Percentiles rank a stretch among this genome's conserved stretches.
Evolutionary conservation across 108 stramenopile species (phyloP).

Genomic region (Fistulifera pelliculosa): DNA sequence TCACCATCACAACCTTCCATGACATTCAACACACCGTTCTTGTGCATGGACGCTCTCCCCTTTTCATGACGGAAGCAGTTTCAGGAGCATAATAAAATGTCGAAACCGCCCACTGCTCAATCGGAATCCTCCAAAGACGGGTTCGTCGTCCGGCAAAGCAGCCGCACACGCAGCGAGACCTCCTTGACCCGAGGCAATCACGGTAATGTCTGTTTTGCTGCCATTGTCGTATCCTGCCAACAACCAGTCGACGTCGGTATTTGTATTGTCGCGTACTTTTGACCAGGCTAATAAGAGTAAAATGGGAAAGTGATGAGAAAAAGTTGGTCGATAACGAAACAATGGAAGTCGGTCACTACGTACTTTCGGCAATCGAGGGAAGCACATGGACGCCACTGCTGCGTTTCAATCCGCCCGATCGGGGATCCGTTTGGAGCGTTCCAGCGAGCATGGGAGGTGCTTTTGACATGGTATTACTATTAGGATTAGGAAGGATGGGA

Average conservation of each 20-base stretch:
- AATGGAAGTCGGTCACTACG: conserved; percentile 3
- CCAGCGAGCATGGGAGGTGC: conserved; percentile 34
- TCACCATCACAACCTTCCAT: conserved; percentile 73
- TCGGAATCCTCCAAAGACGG: conserved; percentile 62
- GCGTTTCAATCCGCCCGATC: conserved; percentile 38
- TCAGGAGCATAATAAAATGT: conserved; percentile 63
- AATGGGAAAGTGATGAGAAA: too few species aligned
- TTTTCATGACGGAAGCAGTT: conserved; percentile 46
- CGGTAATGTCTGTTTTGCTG: conserved; percentile 69
- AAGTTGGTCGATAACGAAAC: too few species aligned
- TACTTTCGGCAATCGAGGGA: conserved; percentile 42
- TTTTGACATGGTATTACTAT: neutral
- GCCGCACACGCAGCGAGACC: conserved; percentile 48
- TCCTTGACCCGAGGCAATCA: conserved; percentile 52
- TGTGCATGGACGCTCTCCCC: conserved; percentile 77
- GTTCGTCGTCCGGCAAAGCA: conserved; percentile 27
- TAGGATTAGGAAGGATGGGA: too few species aligned
- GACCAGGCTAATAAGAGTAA: conserved; percentile 37
- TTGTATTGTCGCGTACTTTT: conserved; percentile 56
- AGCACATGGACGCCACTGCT: conserved; percentile 62
- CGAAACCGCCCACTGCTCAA: conserved; percentile 57
- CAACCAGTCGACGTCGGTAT: conserved; percentile 59
- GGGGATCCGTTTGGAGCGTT: conserved; percentile 70
- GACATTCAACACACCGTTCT: conserved; percentile 85
- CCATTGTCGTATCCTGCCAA: conserved; percentile 60